Percentiles rank a stretch among this genome's conserved stretches.
These are phyloP conservation scores for Malania oleifera DNA, from an alignment of 164 flowering plant genomes.

Conservation along the genomic window DNA sequence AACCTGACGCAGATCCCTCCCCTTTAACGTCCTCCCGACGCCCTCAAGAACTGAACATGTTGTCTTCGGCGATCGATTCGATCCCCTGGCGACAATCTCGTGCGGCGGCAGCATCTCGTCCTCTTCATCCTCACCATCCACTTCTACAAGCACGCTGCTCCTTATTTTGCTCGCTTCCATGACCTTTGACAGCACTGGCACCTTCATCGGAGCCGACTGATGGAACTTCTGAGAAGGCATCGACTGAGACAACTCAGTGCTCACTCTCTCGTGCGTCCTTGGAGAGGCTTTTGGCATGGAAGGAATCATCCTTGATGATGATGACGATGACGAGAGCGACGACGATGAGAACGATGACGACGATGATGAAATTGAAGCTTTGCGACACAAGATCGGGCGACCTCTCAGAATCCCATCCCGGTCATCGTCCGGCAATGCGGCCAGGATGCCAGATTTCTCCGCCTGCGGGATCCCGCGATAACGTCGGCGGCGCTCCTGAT, in stretches of 20 bases:
- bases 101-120: constrained; percentile 77
- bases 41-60: constrained; percentile 84
- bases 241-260: constrained; percentile 15
- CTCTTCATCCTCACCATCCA: constrained; percentile 29
- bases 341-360: constrained; percentile 15
- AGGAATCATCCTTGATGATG: constrained; percentile 28
- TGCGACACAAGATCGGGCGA: constrained; percentile 22
- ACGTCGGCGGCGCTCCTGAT: background rate
- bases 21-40: constrained; percentile 78
- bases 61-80: constrained; percentile 32
- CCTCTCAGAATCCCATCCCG: constrained; percentile 1
- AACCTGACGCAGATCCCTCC: constrained; percentile 76
- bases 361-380: constrained; percentile 21
- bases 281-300: constrained; percentile 33
- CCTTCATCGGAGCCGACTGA: constrained; percentile 64
- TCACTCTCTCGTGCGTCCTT: constrained; percentile 13
- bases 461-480: constrained; percentile 22
- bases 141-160: constrained; percentile 18
- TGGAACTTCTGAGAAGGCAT: constrained; percentile 26
- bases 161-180: constrained; percentile 15
- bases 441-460: constrained; percentile 49
- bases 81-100: constrained; percentile 63
- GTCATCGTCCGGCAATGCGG: constrained; percentile 38
- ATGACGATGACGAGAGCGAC: background rate
- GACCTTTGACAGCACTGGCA: constrained; percentile 42